These are phyloP conservation scores for Aspergillus sp. DNA, from an alignment of 2,329 filamentous ascomycete species.

Conservation along the genomic window DNA sequence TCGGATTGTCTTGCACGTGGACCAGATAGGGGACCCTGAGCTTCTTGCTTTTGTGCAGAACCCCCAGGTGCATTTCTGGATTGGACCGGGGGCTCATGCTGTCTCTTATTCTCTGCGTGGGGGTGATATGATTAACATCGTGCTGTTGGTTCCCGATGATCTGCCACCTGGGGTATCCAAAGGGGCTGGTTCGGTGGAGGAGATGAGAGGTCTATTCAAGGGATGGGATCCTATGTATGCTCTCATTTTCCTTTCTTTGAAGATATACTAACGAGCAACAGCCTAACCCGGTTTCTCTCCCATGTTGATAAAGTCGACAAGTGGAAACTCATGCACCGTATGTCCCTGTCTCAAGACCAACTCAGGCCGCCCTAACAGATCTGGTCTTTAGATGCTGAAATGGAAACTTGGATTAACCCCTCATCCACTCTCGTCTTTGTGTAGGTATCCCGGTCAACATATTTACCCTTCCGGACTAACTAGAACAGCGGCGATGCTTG, in stretches of 20 bases:
- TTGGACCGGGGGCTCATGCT: conserved; percentile 61
- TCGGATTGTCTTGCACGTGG: conserved; percentile 55
- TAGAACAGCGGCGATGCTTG: conserved; percentile 55
- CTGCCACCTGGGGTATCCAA: conserved; percentile 55
- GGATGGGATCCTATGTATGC: conserved; percentile 61
- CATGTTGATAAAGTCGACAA: conserved; percentile 63
- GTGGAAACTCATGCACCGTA: conserved; percentile 63
- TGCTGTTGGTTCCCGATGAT: conserved; percentile 65
- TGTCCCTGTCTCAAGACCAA: not conserved
- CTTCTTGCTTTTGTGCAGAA: conserved; percentile 55
- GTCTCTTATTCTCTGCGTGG: conserved; percentile 60
- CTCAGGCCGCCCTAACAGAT: not conserved
- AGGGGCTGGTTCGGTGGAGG: conserved; percentile 55
- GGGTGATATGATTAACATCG: conserved; percentile 64
- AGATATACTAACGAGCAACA: conserved; percentile 7
- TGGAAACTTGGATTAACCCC: conserved; percentile 57
- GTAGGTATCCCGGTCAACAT: conserved; percentile 13
- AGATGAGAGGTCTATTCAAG: conserved; percentile 61
- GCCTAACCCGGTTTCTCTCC: conserved; percentile 42
- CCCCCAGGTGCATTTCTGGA: conserved; percentile 61
- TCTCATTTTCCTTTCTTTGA: not conserved
- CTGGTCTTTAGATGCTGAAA: conserved; percentile 42
- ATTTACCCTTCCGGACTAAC: not conserved
- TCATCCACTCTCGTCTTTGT: conserved; percentile 51
- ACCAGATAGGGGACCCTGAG: conserved; percentile 53